phyloP scores from a whole-genome alignment of 2,329 filamentous ascomycete genomes.

The Colletotrichum gloeosporioides region DNA sequence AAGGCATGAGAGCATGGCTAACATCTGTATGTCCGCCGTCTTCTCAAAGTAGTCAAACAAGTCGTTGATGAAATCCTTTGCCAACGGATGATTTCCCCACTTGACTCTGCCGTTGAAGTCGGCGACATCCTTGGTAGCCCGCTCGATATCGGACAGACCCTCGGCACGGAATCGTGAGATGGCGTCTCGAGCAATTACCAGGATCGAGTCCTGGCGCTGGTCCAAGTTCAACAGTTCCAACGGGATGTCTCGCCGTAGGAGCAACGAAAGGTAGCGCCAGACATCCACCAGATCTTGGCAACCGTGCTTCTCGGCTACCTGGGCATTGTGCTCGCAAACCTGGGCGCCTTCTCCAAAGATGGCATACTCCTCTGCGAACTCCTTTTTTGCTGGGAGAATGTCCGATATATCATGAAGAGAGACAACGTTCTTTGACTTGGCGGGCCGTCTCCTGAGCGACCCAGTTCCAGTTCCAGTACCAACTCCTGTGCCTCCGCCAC shows the following conservation, averaged over 20 bases:
- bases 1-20: conserved; percentile 74
- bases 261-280: conserved; percentile 81
- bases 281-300: conserved; percentile 76
- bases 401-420: conserved; percentile 74
- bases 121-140: conserved; percentile 20
- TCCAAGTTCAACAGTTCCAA: conserved; percentile 66
- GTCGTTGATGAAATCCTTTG: conserved; percentile 63
- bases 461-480: conserved; percentile 55
- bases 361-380: conserved; percentile 79
- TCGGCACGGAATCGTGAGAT: conserved; percentile 45
- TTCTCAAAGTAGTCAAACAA: conserved; percentile 70
- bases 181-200: conserved; percentile 72
- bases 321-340: conserved; percentile 84
- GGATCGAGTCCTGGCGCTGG: conserved; percentile 62
- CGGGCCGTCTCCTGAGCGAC: conserved; percentile 48
- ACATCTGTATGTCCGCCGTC: conserved; percentile 70
- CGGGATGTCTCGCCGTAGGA: conserved; percentile 79
- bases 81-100: conserved; percentile 72
- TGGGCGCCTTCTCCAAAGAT: conserved; percentile 84
- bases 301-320: conserved; percentile 74
- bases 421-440: conserved; percentile 70
- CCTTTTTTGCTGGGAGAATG: conserved; percentile 78
- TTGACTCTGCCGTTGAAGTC: conserved; percentile 65
- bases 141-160: conserved; percentile 9
- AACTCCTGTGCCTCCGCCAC: conserved; percentile 63